Evolutionary conservation across 192 early-diverging fungal species (phyloP).

Genomic region (Gryganskiella cystojenkinii): DNA sequence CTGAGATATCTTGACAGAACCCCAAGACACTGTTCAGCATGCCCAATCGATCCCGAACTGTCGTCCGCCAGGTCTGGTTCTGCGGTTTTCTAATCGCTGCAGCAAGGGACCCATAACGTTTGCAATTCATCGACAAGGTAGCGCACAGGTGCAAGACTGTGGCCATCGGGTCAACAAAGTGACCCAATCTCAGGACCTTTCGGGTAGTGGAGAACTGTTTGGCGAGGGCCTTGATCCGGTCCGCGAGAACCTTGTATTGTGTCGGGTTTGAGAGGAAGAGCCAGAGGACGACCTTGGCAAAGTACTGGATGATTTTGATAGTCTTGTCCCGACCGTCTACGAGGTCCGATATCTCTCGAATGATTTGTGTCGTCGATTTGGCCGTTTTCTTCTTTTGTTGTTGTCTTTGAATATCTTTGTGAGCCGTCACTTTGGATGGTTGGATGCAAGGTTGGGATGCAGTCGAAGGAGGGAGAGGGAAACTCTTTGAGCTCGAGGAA

Average conservation of each 20-base stretch:
- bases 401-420: too few species aligned
- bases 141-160: constrained; percentile 56
- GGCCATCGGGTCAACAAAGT: constrained; percentile 73
- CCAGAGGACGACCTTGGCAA: constrained; percentile 76
- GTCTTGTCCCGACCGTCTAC: constrained; percentile 90
- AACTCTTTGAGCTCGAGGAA: constrained; percentile 16
- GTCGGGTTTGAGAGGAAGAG: constrained; percentile 34
- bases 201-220: constrained; percentile 79
- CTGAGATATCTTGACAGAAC: constrained; percentile 74
- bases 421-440: too few species aligned
- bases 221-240: constrained; percentile 57
- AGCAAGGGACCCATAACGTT: not conserved
- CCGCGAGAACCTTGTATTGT: constrained; percentile 21
- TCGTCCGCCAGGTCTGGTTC: constrained; percentile 10
- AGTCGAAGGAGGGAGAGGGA: not conserved
- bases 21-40: constrained; percentile 60
- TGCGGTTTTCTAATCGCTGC: constrained; percentile 11
- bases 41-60: constrained; percentile 34
- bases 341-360: constrained; percentile 71
- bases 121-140: constrained; percentile 1
- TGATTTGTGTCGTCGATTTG: constrained; percentile 46
- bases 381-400: too few species aligned
- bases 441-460: constrained; percentile 14
- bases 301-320: constrained; percentile 83
- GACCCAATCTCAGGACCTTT: constrained; percentile 78